Base-by-base conservation (phyloP, 2,329 filamentous ascomycete species). In the Waltergamsia citrina region DNA sequence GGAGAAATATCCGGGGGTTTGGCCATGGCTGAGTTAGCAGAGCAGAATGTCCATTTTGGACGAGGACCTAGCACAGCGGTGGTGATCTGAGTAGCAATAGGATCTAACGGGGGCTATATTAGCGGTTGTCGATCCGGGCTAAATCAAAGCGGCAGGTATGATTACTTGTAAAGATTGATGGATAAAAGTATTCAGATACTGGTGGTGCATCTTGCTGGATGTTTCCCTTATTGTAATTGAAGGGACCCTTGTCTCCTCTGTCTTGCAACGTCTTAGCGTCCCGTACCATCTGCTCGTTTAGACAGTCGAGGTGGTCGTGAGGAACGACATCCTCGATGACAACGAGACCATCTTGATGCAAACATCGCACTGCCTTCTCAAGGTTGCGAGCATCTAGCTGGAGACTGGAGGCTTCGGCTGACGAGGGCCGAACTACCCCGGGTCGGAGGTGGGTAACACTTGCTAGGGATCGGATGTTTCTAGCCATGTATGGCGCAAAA, bases 151-250 rank as follows among this genome's bases (percentile, higher is more conserved):
- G 36, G 22, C 19, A 15, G 7, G 12, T 9, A 22, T 20, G 42
- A 57, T 33, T 50, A 74, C 71, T 79, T 9, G 67, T 49, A 36
- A 77, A 75, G 18, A 78, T 68, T 4, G 54, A 54, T 1, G 59
- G 50, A 14, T 60, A 53, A 35, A 74, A 73, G 41, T 60, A 67
- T 28, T 69, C 51, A 0, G 54, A 51, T 0, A 67, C 62, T 3
- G 71, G 62, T 1, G 70, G 71, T 0, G 74, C 60, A 41, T 78
- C 73, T 46, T 79, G 75, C 40, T 79, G 74, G 22, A 78, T 57
- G 41, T 78, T 80, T 2, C 69, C 71, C 31, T 64, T 64, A 44
- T 78, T 78, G 46, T 78, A 78, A 43, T 79, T 79, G 57, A 68
- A 80, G 0, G 71, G 71, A 1, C 67, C 64, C 12, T 71, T 60